A percentile compares a stretch with the other conserved stretches of the same genome.
Conservation (phyloP, 208 protist species). For the Acanthamoeba sp. region DNA sequence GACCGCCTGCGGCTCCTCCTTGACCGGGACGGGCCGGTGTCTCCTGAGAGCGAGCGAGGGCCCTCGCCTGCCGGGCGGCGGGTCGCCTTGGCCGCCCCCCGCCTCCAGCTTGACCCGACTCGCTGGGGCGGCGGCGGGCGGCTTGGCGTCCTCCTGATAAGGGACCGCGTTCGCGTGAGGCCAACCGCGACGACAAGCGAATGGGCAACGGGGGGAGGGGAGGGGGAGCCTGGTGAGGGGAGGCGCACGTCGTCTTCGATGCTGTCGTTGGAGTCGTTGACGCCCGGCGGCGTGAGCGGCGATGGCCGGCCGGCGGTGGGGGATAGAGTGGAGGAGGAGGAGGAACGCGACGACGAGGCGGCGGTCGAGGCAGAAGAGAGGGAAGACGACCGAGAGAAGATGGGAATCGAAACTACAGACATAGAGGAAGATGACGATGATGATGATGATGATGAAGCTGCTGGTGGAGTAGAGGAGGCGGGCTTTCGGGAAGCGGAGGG, state of each 20-base stretch:
- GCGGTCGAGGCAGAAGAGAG: neutral
- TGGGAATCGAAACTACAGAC: neutral
- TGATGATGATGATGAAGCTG: neutral
- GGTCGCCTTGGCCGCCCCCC: neutral
- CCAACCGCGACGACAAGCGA: neutral
- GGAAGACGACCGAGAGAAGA: neutral
- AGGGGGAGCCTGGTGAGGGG: neutral
- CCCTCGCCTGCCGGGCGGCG: neutral
- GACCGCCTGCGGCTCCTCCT: neutral
- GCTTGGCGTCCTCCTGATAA: too few species aligned
- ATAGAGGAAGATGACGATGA: neutral
- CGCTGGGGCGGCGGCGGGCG: too few species aligned
- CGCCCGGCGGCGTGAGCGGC: neutral
- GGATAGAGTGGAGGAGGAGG: neutral
- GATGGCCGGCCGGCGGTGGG: neutral
- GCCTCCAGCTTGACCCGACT: too few species aligned
- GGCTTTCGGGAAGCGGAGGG: neutral
- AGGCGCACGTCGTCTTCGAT: constrained; percentile 24
- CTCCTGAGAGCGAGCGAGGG: neutral
- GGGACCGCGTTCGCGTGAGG: too few species aligned
- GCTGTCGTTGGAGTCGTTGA: constrained; percentile 16
- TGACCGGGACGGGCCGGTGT: neutral
- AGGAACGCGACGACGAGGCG: neutral
- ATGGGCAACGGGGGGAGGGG: neutral
- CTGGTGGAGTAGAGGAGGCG: neutral